Conservation (phyloP, 345 rosid genomes). For the Hevea brasiliensis region DNA sequence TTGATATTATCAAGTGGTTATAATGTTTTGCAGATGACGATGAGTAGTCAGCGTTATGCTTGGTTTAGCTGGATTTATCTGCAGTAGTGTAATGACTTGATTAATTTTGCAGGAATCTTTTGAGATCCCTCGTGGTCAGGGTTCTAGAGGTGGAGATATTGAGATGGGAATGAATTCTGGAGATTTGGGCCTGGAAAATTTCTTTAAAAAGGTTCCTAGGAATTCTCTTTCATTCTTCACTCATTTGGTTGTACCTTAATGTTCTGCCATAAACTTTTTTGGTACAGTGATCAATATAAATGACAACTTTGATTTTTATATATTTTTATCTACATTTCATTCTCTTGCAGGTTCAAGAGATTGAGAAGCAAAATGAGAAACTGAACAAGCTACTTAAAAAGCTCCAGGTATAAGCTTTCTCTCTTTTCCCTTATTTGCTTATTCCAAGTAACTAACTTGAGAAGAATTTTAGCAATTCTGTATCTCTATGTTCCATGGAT, state of each 20-base stretch:
- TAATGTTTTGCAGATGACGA: background rate
- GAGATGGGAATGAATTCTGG: constrained; percentile 78
- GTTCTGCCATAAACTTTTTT: background rate
- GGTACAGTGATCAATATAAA: background rate
- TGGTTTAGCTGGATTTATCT: constrained; percentile 5
- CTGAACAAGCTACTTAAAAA: constrained; percentile 74
- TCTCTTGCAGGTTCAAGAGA: constrained; percentile 70
- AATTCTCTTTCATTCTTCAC: constrained; percentile 9
- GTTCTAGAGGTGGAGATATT: constrained; percentile 60
- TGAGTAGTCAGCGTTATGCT: background rate
- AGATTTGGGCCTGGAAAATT: constrained; percentile 68
- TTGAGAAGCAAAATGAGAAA: constrained; percentile 81
- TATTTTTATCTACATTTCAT: background rate
- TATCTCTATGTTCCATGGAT: background rate
- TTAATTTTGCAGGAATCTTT: constrained; percentile 63
- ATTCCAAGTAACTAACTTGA: background rate
- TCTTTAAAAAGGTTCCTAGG: constrained; percentile 73
- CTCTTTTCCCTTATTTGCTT: background rate
- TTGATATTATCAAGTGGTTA: background rate
- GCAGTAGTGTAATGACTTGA: constrained; percentile 1
- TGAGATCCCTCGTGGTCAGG: constrained; percentile 69
- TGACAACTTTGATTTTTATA: background rate
- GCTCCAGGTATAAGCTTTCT: constrained; percentile 64
- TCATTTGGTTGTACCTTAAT: constrained; percentile 11
- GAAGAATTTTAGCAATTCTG: background rate